phyloP scores from a whole-genome alignment of 139 green algal species.

The Chlorokybus atmophyticus region DNA sequence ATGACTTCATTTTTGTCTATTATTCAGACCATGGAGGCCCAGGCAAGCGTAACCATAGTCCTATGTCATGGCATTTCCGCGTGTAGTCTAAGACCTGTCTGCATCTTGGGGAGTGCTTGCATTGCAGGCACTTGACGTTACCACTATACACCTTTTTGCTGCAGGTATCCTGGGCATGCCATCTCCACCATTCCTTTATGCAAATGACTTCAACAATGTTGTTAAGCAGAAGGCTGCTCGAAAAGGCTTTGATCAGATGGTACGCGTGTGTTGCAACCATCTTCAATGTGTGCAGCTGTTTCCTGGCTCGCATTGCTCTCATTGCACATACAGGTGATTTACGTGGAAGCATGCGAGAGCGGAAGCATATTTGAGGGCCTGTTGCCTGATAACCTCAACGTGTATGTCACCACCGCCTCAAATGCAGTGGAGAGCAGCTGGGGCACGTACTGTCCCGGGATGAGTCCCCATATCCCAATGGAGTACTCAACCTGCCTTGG shows the following conservation, averaged over 20 bases:
- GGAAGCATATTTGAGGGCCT: conserved; percentile 79
- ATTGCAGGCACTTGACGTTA: too few relatives aligned
- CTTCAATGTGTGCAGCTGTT: too few relatives aligned
- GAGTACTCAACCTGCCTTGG: conserved; percentile 80
- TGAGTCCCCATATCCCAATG: conserved; percentile 18
- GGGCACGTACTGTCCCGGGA: conserved; percentile 76
- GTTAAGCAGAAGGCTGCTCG: conserved; percentile 33
- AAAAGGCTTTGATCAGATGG: conserved; percentile 64
- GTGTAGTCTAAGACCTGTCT: too few relatives aligned
- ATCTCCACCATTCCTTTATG: conserved; percentile 65
- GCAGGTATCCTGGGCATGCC: conserved; percentile 81
- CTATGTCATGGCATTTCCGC: neutral
- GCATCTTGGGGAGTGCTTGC: too few relatives aligned
- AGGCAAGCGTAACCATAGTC: conserved; percentile 24
- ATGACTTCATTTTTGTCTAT: conserved; percentile 64
- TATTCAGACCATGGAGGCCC: conserved; percentile 65
- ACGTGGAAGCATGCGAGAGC: conserved; percentile 84
- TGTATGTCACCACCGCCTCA: conserved; percentile 38
- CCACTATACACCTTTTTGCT: too few relatives aligned
- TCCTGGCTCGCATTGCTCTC: too few relatives aligned
- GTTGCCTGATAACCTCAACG: conserved; percentile 25
- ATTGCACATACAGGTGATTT: conserved; percentile 30
- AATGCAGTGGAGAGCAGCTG: conserved; percentile 76
- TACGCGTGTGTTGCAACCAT: conserved; percentile 30
- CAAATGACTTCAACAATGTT: conserved; percentile 59